Evolutionary conservation across 2,329 filamentous ascomycete genomes (phyloP), one percentile per base, ranked within the genome.

Genomic region (Aspergillus oerlinghausenensis): DNA sequence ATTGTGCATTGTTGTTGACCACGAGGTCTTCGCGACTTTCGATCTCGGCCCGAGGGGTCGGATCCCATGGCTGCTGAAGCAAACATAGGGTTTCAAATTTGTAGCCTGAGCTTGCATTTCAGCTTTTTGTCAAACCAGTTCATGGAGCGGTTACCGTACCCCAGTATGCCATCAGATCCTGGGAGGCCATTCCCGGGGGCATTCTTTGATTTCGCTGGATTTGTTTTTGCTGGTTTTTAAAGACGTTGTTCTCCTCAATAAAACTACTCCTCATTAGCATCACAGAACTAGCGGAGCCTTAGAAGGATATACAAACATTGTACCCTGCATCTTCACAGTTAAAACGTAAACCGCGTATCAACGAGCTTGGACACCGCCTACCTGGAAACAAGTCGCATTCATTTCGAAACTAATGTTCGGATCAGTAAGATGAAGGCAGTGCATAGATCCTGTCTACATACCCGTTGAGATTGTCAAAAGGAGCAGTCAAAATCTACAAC

Each of bases 21-120:
- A 87, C 68, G 54, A 88, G 80, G 2, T 84, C 73, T 47, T 89
- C 85, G 28, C 94, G 85, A 55, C 76, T 78, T 70, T 96, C 92
- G 60, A 99, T 97, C 57, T 87, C 85, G 1, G 89, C 87, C 55
- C 90, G 84, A 0, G 86, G 78, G 0, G 85, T 88, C 55, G 88
- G 83, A 54, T 82, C 86, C 86, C 92, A 97, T 0, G 88, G 83
- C 2, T 81, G 77, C 2, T 90, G 87, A 3, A 97, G 77, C 1
- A 94, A 87, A 6, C 87, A 86, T 1, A 99, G 75, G 0, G 90
- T 89, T 74, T 99, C 94, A 67, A 99, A 99, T 71, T 99, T 99
- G 78, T 99, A 99, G 38, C 93, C 90, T 93, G 62, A 17, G 4
- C 4, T 26, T 23, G 49, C 52, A 54, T 54, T 11, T 14, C 9